Evolutionary conservation across 164 flowering plant species (phyloP), one percentile per base, ranked within the genome.

Genomic region (Echeveria elegans): DNA sequence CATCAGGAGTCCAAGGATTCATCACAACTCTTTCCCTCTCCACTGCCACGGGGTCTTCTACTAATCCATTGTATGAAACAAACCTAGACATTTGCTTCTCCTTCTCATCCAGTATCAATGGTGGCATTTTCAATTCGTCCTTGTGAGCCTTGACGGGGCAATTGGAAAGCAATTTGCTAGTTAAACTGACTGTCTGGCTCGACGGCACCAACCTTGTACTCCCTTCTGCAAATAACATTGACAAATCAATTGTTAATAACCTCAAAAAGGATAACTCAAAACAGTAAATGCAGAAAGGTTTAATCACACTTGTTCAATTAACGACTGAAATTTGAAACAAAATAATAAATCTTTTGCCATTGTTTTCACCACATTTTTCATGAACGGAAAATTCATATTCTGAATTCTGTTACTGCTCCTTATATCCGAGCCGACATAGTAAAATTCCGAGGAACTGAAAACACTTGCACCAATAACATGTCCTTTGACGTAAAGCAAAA

Each of bases 1-100:
- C 99, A 28, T 86, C 82, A 6, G 83, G 23, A 1, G 87, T 79
- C 99, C 99, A 95, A 11, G 93, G 97, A 64, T 92, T 95, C 62
- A 85, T 79, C 78, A 82, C 63, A 15, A 77, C 67, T 76, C 88
- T 84, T 72, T 87, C 99, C 75, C 83, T 88, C 88, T 95, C 99
- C 71, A 81, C 75, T 72, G 85, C 85, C 73, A 76, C 79, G 24
- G 99, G 93, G 78, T 95, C 93, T 72, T 84, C 95, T 69, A 95
- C 87, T 60, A 95, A 78, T 68, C 89, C 89, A 82, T 95, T 95
- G 68, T 69, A 78, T n/a, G 92, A 82, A 63, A 83, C 71, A 72
- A 95, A 86, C 79, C 79, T 85, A 15, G 88, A 79, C 16, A 31
- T 61, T 21, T 63, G 48, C 81, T 73, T 86, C 79, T 87, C 94